These are phyloP conservation scores for Globisporangium uncinulatum DNA, from an alignment of 352 stramenopile species.

Conservation along the genomic window DNA sequence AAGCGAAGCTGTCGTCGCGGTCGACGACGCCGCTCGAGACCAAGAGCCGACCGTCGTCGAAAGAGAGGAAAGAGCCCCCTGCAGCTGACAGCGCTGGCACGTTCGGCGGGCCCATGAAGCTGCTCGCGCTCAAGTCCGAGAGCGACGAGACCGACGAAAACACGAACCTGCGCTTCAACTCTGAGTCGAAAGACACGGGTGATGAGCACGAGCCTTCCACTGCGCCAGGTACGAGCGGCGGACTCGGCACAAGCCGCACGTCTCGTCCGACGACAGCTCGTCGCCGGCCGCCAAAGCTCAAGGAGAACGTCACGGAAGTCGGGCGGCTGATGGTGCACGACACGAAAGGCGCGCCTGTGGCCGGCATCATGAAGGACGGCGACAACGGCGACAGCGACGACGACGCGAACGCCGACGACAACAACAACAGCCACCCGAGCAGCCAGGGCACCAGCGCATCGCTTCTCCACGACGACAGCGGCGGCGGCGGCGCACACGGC, in stretches of 20 bases:
- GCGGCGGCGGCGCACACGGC: constrained; percentile 32
- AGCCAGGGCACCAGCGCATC: constrained; percentile 18
- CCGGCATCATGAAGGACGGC: constrained; percentile 80
- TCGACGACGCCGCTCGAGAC: constrained; percentile 52
- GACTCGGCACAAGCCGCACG: constrained; percentile 53
- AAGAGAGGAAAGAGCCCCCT: constrained; percentile 31
- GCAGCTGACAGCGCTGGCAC: constrained; percentile 21
- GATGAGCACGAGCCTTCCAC: constrained; percentile 12
- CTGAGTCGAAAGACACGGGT: constrained; percentile 31
- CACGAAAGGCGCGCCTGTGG: constrained; percentile 70
- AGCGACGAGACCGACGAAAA: constrained; percentile 54
- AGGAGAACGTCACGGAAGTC: constrained; percentile 83
- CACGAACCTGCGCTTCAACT: constrained; percentile 36
- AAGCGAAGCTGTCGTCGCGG: constrained; percentile 49
- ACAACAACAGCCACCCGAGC: background rate
- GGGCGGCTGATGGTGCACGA: constrained; percentile 63
- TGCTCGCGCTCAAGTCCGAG: constrained; percentile 32
- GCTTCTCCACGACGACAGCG: constrained; percentile 29
- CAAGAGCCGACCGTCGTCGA: constrained; percentile 29
- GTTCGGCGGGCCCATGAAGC: constrained; percentile 57
- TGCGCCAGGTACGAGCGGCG: constrained; percentile 42
- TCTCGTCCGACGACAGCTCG: constrained; percentile 81
- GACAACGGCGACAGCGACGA: constrained; percentile 69
- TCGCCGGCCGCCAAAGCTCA: constrained; percentile 81
- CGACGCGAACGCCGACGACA: constrained; percentile 29